These are phyloP conservation scores for Eustoma russellianum DNA, from an alignment of 257 asterid genomes.

Conservation along the genomic window DNA sequence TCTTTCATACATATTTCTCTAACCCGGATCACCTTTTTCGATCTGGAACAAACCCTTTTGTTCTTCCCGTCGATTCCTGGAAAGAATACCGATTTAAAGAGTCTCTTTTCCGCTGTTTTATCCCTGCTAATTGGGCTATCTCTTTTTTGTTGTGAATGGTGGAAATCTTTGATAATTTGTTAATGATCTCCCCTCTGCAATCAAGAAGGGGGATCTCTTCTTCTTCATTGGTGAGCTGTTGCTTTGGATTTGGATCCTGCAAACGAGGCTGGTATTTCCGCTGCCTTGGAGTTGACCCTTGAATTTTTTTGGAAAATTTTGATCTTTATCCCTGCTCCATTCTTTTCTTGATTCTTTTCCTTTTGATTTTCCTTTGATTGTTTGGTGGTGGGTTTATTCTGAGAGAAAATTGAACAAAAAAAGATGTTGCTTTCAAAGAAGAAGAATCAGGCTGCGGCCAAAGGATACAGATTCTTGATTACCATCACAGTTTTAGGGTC, in stretches of 20 bases:
- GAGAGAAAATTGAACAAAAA: slow-evolving; percentile 4
- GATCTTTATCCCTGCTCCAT: neutral
- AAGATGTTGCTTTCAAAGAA: slow-evolving; percentile 73
- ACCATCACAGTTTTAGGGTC: slow-evolving; percentile 76
- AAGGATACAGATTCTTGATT: slow-evolving; percentile 61
- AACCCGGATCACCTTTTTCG: too few species aligned
- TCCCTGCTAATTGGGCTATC: too few species aligned
- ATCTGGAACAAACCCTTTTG: too few species aligned
- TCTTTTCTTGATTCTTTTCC: neutral
- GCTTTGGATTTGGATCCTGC: slow-evolving; percentile 69
- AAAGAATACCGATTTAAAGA: too few species aligned
- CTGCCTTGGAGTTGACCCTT: slow-evolving; percentile 89
- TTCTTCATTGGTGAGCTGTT: slow-evolving; percentile 24
- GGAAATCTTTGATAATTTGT: slow-evolving; percentile 21
- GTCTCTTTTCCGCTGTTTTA: too few species aligned
- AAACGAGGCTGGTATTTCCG: slow-evolving; percentile 96
- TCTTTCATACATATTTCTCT: too few species aligned
- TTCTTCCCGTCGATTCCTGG: too few species aligned
- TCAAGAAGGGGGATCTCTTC: slow-evolving; percentile 61
- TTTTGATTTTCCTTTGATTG: neutral
- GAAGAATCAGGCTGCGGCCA: slow-evolving; percentile 51
- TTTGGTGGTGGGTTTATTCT: slow-evolving; percentile 1
- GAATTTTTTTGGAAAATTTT: neutral
- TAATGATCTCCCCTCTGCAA: slow-evolving; percentile 61
- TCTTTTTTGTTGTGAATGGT: slow-evolving; percentile 23